Evolutionary conservation across 352 stramenopile genomes (phyloP).

Genomic region (Peronospora farinosa): DNA sequence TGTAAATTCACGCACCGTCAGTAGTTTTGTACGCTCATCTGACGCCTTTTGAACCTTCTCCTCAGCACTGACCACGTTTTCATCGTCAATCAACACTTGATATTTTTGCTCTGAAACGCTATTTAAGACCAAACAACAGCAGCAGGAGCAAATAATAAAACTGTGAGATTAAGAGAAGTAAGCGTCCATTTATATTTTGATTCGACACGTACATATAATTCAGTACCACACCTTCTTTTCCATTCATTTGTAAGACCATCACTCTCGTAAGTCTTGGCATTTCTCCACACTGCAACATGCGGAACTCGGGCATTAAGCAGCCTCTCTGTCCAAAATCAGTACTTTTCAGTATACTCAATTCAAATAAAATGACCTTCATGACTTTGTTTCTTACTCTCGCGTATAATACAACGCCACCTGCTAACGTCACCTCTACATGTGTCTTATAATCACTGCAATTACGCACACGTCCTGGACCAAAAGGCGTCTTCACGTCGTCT

Average conservation of each 20-base stretch:
- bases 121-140: background rate
- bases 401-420: constrained; percentile 49
- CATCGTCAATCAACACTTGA: constrained; percentile 12
- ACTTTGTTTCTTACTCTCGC: constrained; percentile 29
- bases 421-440: constrained; percentile 50
- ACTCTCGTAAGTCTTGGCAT: constrained; percentile 51
- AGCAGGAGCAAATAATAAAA: background rate
- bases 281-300: constrained; percentile 65
- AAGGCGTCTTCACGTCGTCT: constrained; percentile 62
- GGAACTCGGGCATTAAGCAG: constrained; percentile 53
- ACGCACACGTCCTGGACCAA: constrained; percentile 48
- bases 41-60: background rate
- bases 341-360: background rate
- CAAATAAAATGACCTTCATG: background rate
- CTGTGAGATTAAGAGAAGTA: background rate
- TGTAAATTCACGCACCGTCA: constrained; percentile 27
- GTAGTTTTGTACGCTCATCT: constrained; percentile 23
- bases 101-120: constrained; percentile 32
- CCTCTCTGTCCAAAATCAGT: constrained; percentile 28
- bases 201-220: constrained; percentile 23
- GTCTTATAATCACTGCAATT: constrained; percentile 38
- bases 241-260: constrained; percentile 6
- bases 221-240: constrained; percentile 12
- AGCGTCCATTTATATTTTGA: background rate
- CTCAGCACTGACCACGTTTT: background rate